Percentiles rank a stretch among this genome's conserved stretches.
Evolutionary conservation across 768 basidiomycete genomes (phyloP).

Genomic region (Psilocybe cubensis): DNA sequence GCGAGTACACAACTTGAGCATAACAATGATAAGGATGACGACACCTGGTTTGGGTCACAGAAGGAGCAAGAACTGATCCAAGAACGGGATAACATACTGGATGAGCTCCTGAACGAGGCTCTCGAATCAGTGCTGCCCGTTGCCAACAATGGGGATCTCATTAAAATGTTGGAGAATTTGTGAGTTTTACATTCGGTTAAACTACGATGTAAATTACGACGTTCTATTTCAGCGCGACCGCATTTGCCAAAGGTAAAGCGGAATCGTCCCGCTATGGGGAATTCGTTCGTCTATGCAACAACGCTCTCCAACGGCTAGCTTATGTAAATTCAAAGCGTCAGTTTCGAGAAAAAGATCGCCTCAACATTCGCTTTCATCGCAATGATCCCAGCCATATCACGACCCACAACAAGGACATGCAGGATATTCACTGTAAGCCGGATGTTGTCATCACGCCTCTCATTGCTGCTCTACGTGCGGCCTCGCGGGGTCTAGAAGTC

Average conservation of each 20-base stretch:
- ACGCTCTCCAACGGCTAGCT: background rate
- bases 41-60: background rate
- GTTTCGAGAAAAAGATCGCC: background rate
- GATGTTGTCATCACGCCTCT: background rate
- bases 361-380: background rate
- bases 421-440: background rate
- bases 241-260: background rate
- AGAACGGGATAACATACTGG: background rate
- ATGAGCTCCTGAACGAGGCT: background rate
- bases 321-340: background rate
- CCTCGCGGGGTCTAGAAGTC: background rate
- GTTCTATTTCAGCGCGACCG: background rate
- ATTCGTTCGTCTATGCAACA: background rate
- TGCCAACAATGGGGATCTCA: background rate
- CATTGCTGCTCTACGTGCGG: background rate
- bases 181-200: background rate
- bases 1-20: background rate
- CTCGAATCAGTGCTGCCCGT: background rate
- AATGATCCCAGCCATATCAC: background rate
- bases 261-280: background rate
- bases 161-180: background rate
- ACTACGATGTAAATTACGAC: background rate
- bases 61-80: background rate
- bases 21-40: background rate
- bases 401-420: background rate